Evolutionary conservation across 345 rosid species (phyloP).

Genomic region (Populus davidiana): DNA sequence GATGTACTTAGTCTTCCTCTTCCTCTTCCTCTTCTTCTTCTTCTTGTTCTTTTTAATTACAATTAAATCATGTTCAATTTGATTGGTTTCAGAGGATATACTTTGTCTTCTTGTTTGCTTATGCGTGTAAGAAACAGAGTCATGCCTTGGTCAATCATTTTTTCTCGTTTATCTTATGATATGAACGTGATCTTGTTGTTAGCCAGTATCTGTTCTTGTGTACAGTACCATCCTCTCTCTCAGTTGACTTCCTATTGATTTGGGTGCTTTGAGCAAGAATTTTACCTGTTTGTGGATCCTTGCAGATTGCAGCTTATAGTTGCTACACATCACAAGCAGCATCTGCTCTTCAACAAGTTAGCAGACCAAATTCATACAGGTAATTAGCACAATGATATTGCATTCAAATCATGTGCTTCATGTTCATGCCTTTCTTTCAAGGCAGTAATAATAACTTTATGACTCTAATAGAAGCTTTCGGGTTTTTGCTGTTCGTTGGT

Average conservation of each 20-base stretch:
- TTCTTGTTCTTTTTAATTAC: no score
- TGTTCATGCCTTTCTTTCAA: not conserved
- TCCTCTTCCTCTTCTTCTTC: no score
- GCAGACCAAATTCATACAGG: slow-evolving; percentile 26
- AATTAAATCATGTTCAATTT: no score
- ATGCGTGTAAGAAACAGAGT: no score
- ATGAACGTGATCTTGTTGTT: no score
- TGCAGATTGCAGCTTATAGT: slow-evolving; percentile 30
- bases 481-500: not conserved
- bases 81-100: no score
- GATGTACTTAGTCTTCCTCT: no score
- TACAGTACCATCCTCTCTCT: not conserved
- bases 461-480: not conserved
- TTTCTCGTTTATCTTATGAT: no score
- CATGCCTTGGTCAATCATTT: no score
- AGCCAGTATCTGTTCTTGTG: not conserved
- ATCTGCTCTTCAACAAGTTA: slow-evolving; percentile 25
- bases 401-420: not conserved
- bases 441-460: not conserved
- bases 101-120: no score
- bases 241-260: not conserved
- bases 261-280: not conserved
- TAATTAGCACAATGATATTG: slow-evolving; percentile 1
- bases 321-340: slow-evolving; percentile 33
- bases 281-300: not conserved